Evolutionary conservation across 75 land plant genomes (phyloP).

Genomic region (Cryptomeria japonica): DNA sequence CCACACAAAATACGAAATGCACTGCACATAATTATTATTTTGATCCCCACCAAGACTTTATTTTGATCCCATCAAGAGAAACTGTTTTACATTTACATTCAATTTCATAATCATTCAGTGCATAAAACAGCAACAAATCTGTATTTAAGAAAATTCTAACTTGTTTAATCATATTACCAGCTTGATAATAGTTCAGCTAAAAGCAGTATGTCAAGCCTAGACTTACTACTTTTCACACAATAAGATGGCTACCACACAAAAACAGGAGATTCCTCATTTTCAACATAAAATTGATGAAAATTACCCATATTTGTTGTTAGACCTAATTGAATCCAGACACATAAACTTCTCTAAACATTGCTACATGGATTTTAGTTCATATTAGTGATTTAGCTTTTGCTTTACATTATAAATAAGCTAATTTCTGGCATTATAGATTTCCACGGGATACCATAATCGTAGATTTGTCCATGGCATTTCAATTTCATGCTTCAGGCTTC

Average conservation of each 20-base stretch:
- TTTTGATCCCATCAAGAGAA: neutral
- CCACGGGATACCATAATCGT: neutral
- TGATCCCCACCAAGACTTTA: neutral
- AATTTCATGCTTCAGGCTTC: neutral
- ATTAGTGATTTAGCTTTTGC: neutral
- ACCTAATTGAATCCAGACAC: neutral
- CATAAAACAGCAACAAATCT: neutral
- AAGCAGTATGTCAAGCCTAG: neutral
- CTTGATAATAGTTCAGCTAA: neutral
- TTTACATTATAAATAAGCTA: neutral
- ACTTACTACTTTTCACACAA: neutral
- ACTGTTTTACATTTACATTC: neutral
- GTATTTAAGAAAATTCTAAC: neutral
- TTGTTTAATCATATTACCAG: neutral
- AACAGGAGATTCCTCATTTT: neutral
- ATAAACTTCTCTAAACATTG: neutral
- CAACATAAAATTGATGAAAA: neutral
- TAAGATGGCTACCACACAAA: neutral
- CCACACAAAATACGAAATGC: neutral
- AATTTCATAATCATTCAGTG: neutral
- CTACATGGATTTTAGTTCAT: neutral
- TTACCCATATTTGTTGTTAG: neutral
- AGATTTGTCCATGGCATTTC: neutral
- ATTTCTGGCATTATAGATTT: slow-evolving; percentile 1
- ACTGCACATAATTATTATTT: neutral